Conservation (phyloP, 1,284 basidiomycete species). For the Rhizoctonia solani region DNA sequence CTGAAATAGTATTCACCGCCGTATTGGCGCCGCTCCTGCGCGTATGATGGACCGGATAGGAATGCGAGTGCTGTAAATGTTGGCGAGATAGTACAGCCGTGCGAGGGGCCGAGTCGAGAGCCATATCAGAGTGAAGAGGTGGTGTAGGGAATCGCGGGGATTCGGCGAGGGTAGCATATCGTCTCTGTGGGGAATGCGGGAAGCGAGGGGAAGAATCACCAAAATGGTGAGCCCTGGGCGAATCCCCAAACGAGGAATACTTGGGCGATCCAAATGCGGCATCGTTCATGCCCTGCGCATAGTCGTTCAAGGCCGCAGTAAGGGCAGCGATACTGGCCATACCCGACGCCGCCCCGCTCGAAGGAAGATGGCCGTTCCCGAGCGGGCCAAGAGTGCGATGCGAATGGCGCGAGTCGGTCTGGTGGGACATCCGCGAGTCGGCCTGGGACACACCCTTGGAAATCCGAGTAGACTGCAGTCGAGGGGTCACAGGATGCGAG, state of each 20-base stretch:
- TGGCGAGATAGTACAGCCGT: conserved; percentile 49
- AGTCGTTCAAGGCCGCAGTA: conserved; percentile 24
- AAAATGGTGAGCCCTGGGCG: not conserved
- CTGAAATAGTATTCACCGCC: conserved; percentile 11
- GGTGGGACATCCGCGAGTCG: conserved; percentile 42
- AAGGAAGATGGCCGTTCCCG: not conserved
- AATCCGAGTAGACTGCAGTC: conserved; percentile 42
- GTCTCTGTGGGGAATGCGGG: not conserved
- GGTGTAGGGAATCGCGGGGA: not conserved
- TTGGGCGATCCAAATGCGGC: not conserved
- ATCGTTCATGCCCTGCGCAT: conserved; percentile 15
- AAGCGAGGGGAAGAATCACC: not conserved
- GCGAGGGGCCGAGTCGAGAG: conserved; percentile 4
- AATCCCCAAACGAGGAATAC: not conserved
- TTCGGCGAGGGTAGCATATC: not conserved
- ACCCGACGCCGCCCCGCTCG: conserved; percentile 21
- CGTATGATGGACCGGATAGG: conserved; percentile 5
- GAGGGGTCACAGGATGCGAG: conserved; percentile 39
- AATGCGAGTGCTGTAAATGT: conserved; percentile 49
- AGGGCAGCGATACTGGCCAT: conserved; percentile 30
- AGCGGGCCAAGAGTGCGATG: not conserved
- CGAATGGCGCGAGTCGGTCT: conserved; percentile 39
- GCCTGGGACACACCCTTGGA: conserved; percentile 45
- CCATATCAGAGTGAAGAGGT: not conserved
- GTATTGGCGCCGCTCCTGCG: conserved; percentile 17